Conservation (phyloP, 306 rosid species). For the Gillenia trifoliata region DNA sequence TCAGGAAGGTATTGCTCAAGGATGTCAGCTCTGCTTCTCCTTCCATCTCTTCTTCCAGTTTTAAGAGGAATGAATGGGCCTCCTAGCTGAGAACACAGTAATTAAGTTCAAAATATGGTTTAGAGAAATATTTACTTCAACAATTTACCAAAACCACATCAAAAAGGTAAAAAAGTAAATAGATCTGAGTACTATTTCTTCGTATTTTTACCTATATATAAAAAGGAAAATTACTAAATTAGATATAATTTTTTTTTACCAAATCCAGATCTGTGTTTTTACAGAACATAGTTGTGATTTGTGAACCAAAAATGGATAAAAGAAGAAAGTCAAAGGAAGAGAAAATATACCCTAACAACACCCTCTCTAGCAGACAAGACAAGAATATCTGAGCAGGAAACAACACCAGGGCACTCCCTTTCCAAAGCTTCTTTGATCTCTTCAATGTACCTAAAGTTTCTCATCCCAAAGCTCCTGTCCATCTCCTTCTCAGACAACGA, state of each 20-base stretch:
- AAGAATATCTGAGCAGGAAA: constrained; percentile 91
- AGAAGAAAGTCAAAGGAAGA: not conserved
- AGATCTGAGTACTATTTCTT: not conserved
- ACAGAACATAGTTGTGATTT: no score
- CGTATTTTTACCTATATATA: not conserved
- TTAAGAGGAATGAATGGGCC: constrained; percentile 80
- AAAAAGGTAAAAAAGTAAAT: not conserved
- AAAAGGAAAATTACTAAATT: not conserved
- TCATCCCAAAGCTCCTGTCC: constrained; percentile 95
- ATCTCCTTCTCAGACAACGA: constrained; percentile 86
- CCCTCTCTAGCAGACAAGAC: constrained; percentile 94
- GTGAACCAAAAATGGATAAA: not conserved
- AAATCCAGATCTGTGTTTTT: no score
- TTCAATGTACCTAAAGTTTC: constrained; percentile 93
- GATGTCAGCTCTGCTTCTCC: constrained; percentile 84
- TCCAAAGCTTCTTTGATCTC: constrained; percentile 91
- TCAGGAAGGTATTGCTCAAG: constrained; percentile 86
- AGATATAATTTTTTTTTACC: no score
- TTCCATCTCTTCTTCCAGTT: constrained; percentile 98
- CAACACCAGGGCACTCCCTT: constrained; percentile 94
- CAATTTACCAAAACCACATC: not conserved
- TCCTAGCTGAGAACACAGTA: constrained; percentile 54
- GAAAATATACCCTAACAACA: constrained; percentile 58
- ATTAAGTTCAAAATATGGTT: not conserved
- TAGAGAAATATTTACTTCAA: not conserved